Conservation (phyloP, 129 eudicot genomes). For the Centaurea solstitialis region DNA sequence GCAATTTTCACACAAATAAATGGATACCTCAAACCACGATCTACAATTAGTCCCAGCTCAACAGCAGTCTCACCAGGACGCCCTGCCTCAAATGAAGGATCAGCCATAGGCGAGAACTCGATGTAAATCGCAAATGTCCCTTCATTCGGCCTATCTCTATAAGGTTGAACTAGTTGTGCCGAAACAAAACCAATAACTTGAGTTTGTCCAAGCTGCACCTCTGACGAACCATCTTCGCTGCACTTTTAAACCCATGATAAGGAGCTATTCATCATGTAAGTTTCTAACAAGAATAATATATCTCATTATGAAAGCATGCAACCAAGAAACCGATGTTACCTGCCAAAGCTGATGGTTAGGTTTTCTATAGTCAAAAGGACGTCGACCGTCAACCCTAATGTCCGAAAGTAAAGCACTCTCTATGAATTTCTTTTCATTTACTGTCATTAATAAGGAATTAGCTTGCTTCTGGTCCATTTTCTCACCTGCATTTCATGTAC, state of each 20-base stretch:
- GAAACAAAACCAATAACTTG: constrained; percentile 90
- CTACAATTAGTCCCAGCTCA: constrained; percentile 84
- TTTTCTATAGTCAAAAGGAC: constrained; percentile 78
- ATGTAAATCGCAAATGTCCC: constrained; percentile 78
- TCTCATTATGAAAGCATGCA: neutral
- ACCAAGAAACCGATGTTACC: constrained; percentile 36
- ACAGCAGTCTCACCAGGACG: constrained; percentile 90
- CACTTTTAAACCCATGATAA: constrained; percentile 6
- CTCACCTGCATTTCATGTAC: constrained; percentile 18
- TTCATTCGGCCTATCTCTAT: constrained; percentile 85
- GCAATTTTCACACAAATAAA: neutral
- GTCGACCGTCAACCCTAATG: constrained; percentile 84
- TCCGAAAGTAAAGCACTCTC: constrained; percentile 75
- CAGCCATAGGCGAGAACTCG: constrained; percentile 97
- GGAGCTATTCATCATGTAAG: neutral
- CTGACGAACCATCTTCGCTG: constrained; percentile 94
- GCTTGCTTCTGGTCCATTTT: constrained; percentile 88
- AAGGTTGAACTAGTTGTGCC: constrained; percentile 84
- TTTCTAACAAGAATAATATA: neutral
- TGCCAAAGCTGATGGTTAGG: constrained; percentile 69
- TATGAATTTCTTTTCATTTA: constrained; percentile 85
- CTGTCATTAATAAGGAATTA: constrained; percentile 72
- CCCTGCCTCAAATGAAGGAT: constrained; percentile 91
- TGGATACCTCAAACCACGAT: constrained; percentile 88
- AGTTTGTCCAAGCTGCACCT: constrained; percentile 93